These are phyloP conservation scores for Aspergillus proliferans DNA, from an alignment of 2,329 filamentous ascomycete species.

Conservation along the genomic window DNA sequence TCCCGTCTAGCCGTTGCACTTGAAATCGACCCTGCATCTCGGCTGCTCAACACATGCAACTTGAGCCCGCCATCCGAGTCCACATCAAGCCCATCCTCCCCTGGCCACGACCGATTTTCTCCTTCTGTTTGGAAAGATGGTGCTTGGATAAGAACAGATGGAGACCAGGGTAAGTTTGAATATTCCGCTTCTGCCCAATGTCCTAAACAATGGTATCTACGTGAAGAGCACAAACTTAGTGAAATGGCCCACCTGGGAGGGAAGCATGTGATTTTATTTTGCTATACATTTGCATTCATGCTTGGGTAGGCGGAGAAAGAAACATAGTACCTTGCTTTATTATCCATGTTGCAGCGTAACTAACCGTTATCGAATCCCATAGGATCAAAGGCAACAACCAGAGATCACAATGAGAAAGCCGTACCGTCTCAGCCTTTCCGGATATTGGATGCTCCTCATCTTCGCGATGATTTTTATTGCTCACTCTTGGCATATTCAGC, in stretches of 20 bases:
- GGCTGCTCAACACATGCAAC: slow-evolving; percentile 56
- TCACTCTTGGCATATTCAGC: slow-evolving; percentile 80
- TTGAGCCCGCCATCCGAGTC: slow-evolving; percentile 13
- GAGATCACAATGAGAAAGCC: slow-evolving; percentile 29
- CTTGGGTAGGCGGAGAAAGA: slow-evolving; percentile 1
- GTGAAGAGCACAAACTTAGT: too few species aligned
- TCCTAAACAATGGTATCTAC: not conserved
- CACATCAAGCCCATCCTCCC: slow-evolving; percentile 19
- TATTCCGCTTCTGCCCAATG: not conserved
- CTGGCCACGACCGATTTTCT: slow-evolving; percentile 23
- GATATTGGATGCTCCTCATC: slow-evolving; percentile 77
- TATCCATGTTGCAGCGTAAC: not conserved
- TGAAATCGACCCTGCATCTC: slow-evolving; percentile 64
- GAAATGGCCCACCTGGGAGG: too few species aligned
- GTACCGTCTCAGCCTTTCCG: slow-evolving; percentile 73
- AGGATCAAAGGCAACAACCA: slow-evolving; percentile 17
- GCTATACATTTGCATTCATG: not conserved
- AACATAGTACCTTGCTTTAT: not conserved
- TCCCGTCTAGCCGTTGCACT: slow-evolving; percentile 72
- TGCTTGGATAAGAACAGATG: slow-evolving; percentile 31
- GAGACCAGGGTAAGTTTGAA: slow-evolving; percentile 27
- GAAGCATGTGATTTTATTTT: too few species aligned
- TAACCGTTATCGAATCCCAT: slow-evolving; percentile 14
- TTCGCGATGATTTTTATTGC: slow-evolving; percentile 96
- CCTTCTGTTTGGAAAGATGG: slow-evolving; percentile 36